These are phyloP conservation scores for Linnemannia zychae DNA, from an alignment of 192 early-diverging fungal genomes.

Conservation along the genomic window DNA sequence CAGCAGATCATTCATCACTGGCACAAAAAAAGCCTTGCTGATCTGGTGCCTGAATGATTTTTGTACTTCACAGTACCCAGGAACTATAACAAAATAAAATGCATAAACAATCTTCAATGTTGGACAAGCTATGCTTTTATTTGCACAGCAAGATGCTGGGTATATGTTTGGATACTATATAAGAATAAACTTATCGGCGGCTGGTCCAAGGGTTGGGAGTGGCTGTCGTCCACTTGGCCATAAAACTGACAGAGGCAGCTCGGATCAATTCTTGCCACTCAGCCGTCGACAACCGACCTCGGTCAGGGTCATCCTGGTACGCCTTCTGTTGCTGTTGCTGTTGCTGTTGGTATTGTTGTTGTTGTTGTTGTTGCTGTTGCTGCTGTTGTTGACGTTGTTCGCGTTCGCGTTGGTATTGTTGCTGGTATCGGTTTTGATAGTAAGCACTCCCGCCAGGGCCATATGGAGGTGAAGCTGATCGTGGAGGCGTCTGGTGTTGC, in stretches of 20 bases:
- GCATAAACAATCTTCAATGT: neutral
- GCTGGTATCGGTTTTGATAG: constrained; percentile 18
- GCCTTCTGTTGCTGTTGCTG: constrained; percentile 27
- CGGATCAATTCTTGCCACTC: constrained; percentile 55
- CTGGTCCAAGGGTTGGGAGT: neutral
- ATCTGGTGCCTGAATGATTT: too few species aligned
- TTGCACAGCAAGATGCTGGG: neutral
- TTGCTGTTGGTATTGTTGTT: constrained; percentile 30
- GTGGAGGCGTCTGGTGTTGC: constrained; percentile 11
- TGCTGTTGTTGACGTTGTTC: constrained; percentile 27
- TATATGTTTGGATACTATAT: neutral
- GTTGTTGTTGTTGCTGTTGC: constrained; percentile 16
- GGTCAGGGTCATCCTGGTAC: constrained; percentile 16
- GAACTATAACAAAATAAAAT: too few species aligned
- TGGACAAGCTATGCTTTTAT: neutral
- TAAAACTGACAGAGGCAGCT: constrained; percentile 45
- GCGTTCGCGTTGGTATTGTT: constrained; percentile 29
- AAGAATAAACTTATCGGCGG: constrained; percentile 1
- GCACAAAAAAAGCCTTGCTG: too few species aligned
- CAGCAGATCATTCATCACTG: too few species aligned
- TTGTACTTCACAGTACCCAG: too few species aligned
- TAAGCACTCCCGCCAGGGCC: neutral
- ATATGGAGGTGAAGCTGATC: neutral
- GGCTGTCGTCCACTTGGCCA: constrained; percentile 33
- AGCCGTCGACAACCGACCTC: constrained; percentile 31